Evolutionary conservation across 495 filamentous ascomycete species (phyloP), one percentile per base, ranked within the genome.

Genomic region (Xylaria flabelliformis): DNA sequence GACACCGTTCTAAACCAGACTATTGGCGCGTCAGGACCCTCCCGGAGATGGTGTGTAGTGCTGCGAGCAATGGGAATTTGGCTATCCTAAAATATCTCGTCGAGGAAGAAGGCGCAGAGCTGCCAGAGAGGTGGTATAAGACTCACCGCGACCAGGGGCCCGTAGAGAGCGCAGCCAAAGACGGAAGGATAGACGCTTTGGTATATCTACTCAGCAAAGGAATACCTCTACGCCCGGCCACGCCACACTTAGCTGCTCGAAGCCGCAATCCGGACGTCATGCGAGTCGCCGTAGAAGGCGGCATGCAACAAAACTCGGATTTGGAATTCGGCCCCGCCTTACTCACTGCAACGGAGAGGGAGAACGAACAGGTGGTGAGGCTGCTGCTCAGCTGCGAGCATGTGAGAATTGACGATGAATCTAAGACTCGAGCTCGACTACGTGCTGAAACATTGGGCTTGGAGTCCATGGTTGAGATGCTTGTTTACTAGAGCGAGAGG

Each of bases 141-240:
- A 21, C 7, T 42, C 58, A 13, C 58, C 9, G 9, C 1, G 15
- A 6, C 15, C 9, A 58, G 12, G n/a, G 21, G 6, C 36, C 59
- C 59, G 36, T 62, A 19, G 6, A 24, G 59, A 41, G 8, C 36
- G 59, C 59, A 24, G 59, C 59, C 8, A 39, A 24, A 62, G 2
- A 62, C 24, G 59, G 59, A 42, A 21, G 36, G 59, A 62, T 62
- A 42, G 59, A 62, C 34, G 59, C 7, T 41, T 62, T 62, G 36
- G 36, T 62, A 62, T 62, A 62, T 62, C 36, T 62, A 62, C 59
- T 62, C 36, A 7, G n/a, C 36, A 62, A 24, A 62, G 59, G 59
- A 24, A 42, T 62, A n/a, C 36, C 19, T 41, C 2, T 42, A 62
- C 59, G 36, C 36, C 59, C 32, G 34, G 36, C 8, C 59, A 24